Base-by-base conservation (phyloP, 352 stramenopile genomes). In the Phytophthora boehmeriae region DNA sequence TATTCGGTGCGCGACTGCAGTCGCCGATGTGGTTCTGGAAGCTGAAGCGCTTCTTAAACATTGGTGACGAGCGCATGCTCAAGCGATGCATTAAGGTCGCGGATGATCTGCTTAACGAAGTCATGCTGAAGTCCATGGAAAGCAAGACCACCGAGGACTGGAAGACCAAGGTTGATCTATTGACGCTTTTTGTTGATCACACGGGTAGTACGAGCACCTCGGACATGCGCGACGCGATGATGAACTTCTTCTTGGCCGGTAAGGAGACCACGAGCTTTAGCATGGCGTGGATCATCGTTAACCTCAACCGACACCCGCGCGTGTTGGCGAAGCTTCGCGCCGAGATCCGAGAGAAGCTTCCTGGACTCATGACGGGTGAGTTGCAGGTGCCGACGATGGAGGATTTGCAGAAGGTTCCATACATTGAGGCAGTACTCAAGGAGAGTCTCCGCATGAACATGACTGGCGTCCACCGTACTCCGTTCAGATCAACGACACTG, bases 381-480 rank as follows among this genome's bases (percentile, higher is more conserved):
- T 30, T 76, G 17, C 46, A 46, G 41, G 59, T 75, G 23, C 72
- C 73, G 2, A 80, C 68, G 6, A 77, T 81, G 58, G 76, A 86
- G 22, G 64, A 86, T 22, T 54, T 88, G 27, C 68, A 75, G 59
- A 63, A 81, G 35, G 52, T 92, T 11, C 73, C 71, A 35, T 92
- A 90, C 66, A 52, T 93, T 20, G 73, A 88, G 30, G 86, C 78
- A 0, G 68, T 82, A 10, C 66, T 93, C 20, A 71, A 71, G 13
- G 87, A 96, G 59, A 88, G 49, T 50, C 53, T 93, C 17, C 78
- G 87, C 2, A 41, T 96, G 39, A 78, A 84, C 53, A 86, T 87
- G 5, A 67, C 73, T 13, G 66, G 73, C 10, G 73, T 81, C 1
- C 54, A 70, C 8, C 78, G 83, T 13, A 73, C 66, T 11, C 55